Base-by-base conservation (phyloP, 371 early-diverging fungal species). In the Funneliformis caledonium region DNA sequence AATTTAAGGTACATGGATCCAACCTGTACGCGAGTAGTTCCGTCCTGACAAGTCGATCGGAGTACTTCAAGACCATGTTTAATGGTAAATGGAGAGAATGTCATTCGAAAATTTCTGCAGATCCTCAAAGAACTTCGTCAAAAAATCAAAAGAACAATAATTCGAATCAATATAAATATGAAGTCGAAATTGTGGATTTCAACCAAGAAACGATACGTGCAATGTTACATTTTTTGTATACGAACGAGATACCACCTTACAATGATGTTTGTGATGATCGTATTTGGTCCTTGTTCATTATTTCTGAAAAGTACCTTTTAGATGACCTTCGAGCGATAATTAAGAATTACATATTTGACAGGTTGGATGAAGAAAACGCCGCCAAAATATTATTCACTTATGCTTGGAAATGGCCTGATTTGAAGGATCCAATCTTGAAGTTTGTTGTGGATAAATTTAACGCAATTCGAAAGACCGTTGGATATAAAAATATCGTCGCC, bases 51-150 rank as follows among this genome's bases (percentile, higher is more conserved):
- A 50, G 11, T 47, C 47, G 75, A 22, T 61, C 61, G 1, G 80
- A 80, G 7, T 76, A 80, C 48, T 80, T 80, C 45, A 59, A 31
- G n/a, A 61, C 19, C 6, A 78, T 80, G 78, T 75, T 80, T 52
- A n/a, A 59, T 42, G 59, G 50, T 14, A 47, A 68, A 14, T 78
- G 78, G 78, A 19, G 22, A 22, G 80, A 74, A 59, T 33, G 37
- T 37, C 37, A 1, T 37, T 37, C 37, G 37, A 37, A 37, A 37
- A 3, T 37, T 37, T 26, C 26, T 26, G 26, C 26, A 26, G 26
- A 26, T 26, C 37, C 1, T 37, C 37, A 37, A 37, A 37, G 37
- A 37, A 2, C 37, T 1, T 37, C 3, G 37, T 37, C 37, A 37
- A 37, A 37, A 37, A 37, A 75, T 59, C 62, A 62, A 31, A 62